phyloP scores from a whole-genome alignment of 345 rosid species.

The Dipteronia dyeriana region DNA sequence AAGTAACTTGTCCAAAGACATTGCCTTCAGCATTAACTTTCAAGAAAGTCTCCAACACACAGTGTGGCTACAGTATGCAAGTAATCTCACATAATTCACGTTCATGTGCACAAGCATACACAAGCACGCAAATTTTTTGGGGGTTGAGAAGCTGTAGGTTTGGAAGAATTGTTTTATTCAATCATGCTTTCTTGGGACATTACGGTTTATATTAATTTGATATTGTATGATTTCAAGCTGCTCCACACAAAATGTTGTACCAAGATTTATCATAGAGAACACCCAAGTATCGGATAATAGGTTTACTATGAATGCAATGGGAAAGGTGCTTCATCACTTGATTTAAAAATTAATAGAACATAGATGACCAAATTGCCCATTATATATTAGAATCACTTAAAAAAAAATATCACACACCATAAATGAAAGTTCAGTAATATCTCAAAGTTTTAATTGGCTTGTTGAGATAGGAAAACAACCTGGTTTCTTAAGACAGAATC shows the following conservation, averaged over 20 bases:
- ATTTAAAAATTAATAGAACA: not conserved
- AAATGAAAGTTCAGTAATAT: not conserved
- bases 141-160: too few relatives aligned
- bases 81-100: too few relatives aligned
- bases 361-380: not conserved
- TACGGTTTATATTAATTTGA: not conserved
- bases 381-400: not conserved
- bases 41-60: not conserved
- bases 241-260: not conserved
- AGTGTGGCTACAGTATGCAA: too few relatives aligned
- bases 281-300: not conserved
- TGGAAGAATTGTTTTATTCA: too few relatives aligned
- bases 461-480: not conserved
- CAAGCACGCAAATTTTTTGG: too few relatives aligned
- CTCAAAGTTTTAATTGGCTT: not conserved
- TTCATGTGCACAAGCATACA: too few relatives aligned
- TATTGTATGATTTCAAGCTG: constrained; percentile 9
- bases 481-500: not conserved
- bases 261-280: not conserved
- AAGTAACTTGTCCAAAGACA: not conserved
- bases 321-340: not conserved
- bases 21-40: not conserved
- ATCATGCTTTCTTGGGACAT: not conserved
- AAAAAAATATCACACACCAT: not conserved
- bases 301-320: not conserved